Evolutionary conservation across 75 land plant species (phyloP).

Genomic region (Cryptomeria japonica): DNA sequence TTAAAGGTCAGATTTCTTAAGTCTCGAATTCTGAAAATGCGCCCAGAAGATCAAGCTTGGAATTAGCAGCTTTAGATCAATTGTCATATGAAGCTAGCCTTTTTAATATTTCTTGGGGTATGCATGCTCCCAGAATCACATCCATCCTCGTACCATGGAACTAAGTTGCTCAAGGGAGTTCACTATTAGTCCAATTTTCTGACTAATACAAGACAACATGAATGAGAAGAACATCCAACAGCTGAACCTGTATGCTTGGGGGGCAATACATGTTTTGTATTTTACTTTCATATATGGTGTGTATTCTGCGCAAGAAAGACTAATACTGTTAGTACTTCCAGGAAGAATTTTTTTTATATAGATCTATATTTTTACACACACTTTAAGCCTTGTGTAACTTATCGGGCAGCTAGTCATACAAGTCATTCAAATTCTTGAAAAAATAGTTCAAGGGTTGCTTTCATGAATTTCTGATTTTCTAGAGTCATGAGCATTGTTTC

Average conservation of each 20-base stretch:
- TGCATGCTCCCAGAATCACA: neutral
- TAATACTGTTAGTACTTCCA: neutral
- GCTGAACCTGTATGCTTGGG: neutral
- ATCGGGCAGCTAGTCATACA: too few species aligned
- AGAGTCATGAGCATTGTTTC: too few species aligned
- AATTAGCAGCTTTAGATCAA: neutral
- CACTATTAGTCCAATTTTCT: neutral
- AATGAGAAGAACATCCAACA: neutral
- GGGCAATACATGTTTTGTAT: neutral
- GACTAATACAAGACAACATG: neutral
- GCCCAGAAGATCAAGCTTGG: neutral
- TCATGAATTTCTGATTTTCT: too few species aligned
- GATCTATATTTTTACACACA: too few species aligned
- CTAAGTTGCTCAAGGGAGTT: neutral
- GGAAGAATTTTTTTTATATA: neutral
- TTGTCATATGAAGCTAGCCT: neutral
- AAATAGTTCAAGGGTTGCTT: too few species aligned
- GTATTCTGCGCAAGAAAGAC: neutral
- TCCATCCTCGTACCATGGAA: neutral
- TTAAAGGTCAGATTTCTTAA: neutral
- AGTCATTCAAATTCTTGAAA: too few species aligned
- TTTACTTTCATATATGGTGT: neutral
- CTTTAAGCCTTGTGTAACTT: too few species aligned
- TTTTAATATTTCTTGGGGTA: neutral
- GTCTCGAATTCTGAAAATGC: neutral